Base-by-base conservation (phyloP, 139 green algal species). In the Coelastrella sp. region DNA sequence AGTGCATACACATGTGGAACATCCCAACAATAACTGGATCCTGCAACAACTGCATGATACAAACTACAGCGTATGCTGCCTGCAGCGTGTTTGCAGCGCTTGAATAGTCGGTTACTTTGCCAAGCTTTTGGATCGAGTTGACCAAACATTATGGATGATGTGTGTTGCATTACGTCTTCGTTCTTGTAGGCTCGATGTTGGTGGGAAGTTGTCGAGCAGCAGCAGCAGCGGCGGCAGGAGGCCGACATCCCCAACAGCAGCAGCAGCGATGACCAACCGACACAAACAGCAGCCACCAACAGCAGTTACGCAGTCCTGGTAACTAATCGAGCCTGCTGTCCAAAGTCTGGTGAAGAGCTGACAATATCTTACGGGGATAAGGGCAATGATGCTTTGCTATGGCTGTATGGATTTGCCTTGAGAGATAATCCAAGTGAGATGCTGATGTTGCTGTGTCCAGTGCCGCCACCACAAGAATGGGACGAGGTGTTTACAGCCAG, bases 321-420 rank as follows among this genome's bases (percentile, higher is more conserved):
- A 6, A 47, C 57, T 60, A 19, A 74, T 57, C 17, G 8, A 19
- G 86, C 59, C 7, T 78, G 74, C n/a, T 80, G 75, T 13, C 79
- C 87, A 65, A 73, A 59, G 5, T 54, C 92, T 3, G 96, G 95
- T 4, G 47, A 94, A 0, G 95, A 97, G 91, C 59, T 98, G 19
- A 92, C 79, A 73, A 96, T 96, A 78, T 91, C 22, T 66, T 96
- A 96, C 54, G 92, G 92, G 47, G 92, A 95, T 84, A 95, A 94
- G 47, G 77, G 77, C 84, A 98, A 98, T 56, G 97, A 99, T 89
- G 95, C 98, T 93, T 90, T 99, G 87, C 92, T 99, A 54, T 95
- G 98, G 77, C 89, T 96, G 54, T 97, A 99, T 88, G 97, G 97
- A 17, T 98, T 98, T 91, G 92, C 94, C 2, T 6, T 93, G 73